These are phyloP conservation scores for Stylonectria norvegica DNA, from an alignment of 2,329 filamentous ascomycete genomes.

Conservation along the genomic window DNA sequence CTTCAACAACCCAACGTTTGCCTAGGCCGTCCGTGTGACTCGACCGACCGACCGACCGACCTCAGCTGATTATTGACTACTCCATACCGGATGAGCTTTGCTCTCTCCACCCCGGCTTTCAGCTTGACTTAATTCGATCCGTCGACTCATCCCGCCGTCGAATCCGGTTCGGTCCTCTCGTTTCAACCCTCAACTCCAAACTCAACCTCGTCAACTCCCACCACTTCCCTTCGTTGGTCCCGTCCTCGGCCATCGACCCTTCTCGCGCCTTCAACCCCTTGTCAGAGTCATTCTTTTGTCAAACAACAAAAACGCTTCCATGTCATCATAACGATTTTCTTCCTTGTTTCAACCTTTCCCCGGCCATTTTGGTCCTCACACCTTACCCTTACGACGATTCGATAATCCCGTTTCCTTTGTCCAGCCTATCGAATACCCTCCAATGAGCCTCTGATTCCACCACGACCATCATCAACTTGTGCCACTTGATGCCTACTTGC, in stretches of 20 bases:
- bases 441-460: slow-evolving; percentile 43
- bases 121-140: slow-evolving; percentile 28
- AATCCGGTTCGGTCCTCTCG: slow-evolving; percentile 16
- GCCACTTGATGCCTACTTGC: slow-evolving; percentile 21
- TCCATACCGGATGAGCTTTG: slow-evolving; percentile 28
- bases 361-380: slow-evolving; percentile 30
- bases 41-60: slow-evolving; percentile 21
- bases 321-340: slow-evolving; percentile 44
- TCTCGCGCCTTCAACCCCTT: slow-evolving; percentile 14
- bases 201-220: slow-evolving; percentile 6
- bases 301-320: slow-evolving; percentile 33
- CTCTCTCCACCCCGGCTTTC: slow-evolving; percentile 29
- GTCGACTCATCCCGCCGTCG: slow-evolving; percentile 29
- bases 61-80: slow-evolving; percentile 21
- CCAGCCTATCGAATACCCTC: slow-evolving; percentile 31
- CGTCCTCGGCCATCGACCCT: slow-evolving; percentile 26
- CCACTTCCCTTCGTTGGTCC: slow-evolving; percentile 22
- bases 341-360: slow-evolving; percentile 31
- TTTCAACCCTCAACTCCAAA: slow-evolving; percentile 2
- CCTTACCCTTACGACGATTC: slow-evolving; percentile 31
- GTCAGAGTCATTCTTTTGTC: slow-evolving; percentile 30
- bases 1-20: slow-evolving; percentile 10
- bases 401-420: slow-evolving; percentile 37
- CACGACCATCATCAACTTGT: slow-evolving; percentile 29
- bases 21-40: slow-evolving; percentile 21